A percentile compares a stretch with the other conserved stretches of the same genome.
These are phyloP conservation scores for Holtermanniella nyarrowii DNA, from an alignment of 768 basidiomycete species.

Conservation along the genomic window DNA sequence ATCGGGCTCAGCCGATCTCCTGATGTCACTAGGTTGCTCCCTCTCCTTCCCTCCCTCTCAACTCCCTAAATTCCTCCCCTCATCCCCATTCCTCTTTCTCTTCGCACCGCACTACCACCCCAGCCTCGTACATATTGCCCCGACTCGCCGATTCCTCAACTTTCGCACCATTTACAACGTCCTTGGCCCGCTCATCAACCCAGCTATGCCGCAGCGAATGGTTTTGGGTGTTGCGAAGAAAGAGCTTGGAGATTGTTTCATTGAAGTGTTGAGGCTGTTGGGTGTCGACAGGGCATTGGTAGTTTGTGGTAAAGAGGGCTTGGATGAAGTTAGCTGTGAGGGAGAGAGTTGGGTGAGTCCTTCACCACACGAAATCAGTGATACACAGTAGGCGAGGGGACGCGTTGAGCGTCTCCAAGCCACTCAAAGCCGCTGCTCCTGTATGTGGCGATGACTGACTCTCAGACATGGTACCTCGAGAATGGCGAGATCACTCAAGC, in stretches of 20 bases:
- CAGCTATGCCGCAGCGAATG: constrained; percentile 74
- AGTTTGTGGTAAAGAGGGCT: constrained; percentile 79
- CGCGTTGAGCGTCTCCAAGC: not conserved
- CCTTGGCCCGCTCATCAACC: constrained; percentile 88
- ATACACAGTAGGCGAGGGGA: not conserved
- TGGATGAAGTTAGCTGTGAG: constrained; percentile 93
- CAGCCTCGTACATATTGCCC: constrained; percentile 65
- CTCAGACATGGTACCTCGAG: constrained; percentile 55
- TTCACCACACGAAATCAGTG: not conserved
- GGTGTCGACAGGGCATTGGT: constrained; percentile 78
- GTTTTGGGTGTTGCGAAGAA: constrained; percentile 78
- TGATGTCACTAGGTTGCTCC: constrained; percentile 68
- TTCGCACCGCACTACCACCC: constrained; percentile 93
- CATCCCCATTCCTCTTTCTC: constrained; percentile 75
- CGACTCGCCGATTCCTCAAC: constrained; percentile 72
- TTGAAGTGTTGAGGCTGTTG: constrained; percentile 57
- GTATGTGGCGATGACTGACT: not conserved
- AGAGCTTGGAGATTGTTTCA: constrained; percentile 72
- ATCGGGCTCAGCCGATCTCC: constrained; percentile 86
- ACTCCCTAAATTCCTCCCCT: constrained; percentile 46
- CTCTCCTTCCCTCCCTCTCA: constrained; percentile 51
- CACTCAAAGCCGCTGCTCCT: not conserved
- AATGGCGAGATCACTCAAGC: constrained; percentile 53
- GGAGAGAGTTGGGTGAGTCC: constrained; percentile 72
- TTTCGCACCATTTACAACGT: constrained; percentile 97